Base-by-base conservation (phyloP, 2,329 filamentous ascomycete species). In the Aureobasidium sp. region DNA sequence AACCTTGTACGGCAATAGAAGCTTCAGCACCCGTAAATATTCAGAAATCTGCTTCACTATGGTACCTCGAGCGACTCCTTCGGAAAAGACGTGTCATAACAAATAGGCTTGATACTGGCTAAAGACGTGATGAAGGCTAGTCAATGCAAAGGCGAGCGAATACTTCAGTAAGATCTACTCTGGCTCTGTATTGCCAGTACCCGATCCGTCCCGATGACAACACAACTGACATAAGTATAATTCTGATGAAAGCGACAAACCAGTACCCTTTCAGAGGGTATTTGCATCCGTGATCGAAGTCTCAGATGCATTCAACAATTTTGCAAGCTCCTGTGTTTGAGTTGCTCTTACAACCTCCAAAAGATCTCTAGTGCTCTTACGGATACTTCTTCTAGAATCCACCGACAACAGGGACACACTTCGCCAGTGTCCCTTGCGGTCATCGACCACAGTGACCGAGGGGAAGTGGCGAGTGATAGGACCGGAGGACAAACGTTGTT, bases 371-470 rank as follows among this genome's bases (percentile, higher is more conserved):
- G 64, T 65, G 55, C 64, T 65, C 42, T 51, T 53, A 8, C 63
- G 47, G 14, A 63, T 32, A 39, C 55, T 63, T 48, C 58, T 63
- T 27, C 57, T 53, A 32, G 63, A 62, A 11, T 61, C 62, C 25
- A 66, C 66, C 11, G 68, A 69, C 29, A 71, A 66, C 47, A 71
- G 59, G 21, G 66, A 68, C 21, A 72, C 63, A 58, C 67, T 68
- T 1, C 68, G 62, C 63, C 62, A 66, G 48, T 71, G 66, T 9
- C 70, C 69, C 49, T 69, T 68, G 14, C 68, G 64, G 54, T 72
- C 70, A 57, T 72, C 70, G 8, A 71, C 60, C 2, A 72, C 69
- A 2, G 69, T 72, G 10, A 69, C 70, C 16, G 68, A 72, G 13
- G 69, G 70, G 49, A 67, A 72, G 2, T 65, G 66, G 3, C 67